Conservation (phyloP, 139 green algal species). For the Haematococcus lacustris region DNA sequence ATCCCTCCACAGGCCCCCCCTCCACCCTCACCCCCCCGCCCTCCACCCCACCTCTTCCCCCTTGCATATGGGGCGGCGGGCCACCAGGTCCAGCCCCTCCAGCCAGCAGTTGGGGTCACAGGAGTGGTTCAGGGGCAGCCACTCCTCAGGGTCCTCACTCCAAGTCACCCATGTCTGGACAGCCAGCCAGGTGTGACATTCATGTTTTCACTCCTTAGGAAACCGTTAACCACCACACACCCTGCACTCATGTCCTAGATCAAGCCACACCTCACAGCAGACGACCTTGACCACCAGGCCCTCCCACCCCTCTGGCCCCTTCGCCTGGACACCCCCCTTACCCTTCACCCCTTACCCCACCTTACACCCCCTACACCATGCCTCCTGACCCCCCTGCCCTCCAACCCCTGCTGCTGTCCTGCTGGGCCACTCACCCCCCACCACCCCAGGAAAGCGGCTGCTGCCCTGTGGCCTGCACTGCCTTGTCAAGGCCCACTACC, state of each 20-base stretch:
- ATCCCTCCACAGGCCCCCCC: too few species aligned
- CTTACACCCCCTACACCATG: too few species aligned
- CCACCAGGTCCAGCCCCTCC: slow-evolving; percentile 18
- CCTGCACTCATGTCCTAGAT: neutral
- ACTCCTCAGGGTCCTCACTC: slow-evolving; percentile 17
- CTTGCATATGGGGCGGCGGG: slow-evolving; percentile 12
- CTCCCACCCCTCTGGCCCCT: neutral
- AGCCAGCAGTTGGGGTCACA: slow-evolving; percentile 27
- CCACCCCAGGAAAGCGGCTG: neutral
- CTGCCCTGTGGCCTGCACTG: neutral
- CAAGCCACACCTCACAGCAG: neutral
- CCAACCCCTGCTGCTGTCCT: too few species aligned
- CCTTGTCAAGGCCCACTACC: too few species aligned
- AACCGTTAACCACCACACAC: neutral
- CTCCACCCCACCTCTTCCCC: slow-evolving; percentile 8
- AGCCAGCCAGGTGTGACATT: neutral
- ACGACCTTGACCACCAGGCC: neutral
- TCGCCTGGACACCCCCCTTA: too few species aligned
- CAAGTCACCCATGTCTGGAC: slow-evolving; percentile 20
- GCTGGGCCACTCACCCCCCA: too few species aligned
- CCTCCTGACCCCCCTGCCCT: too few species aligned
- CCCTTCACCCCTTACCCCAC: too few species aligned
- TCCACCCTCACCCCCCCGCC: too few species aligned
- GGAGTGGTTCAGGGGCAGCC: slow-evolving; percentile 21
- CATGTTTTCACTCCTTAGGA: neutral